Conservation (phyloP, 108 stramenopile species). For the Tribonema minus region DNA sequence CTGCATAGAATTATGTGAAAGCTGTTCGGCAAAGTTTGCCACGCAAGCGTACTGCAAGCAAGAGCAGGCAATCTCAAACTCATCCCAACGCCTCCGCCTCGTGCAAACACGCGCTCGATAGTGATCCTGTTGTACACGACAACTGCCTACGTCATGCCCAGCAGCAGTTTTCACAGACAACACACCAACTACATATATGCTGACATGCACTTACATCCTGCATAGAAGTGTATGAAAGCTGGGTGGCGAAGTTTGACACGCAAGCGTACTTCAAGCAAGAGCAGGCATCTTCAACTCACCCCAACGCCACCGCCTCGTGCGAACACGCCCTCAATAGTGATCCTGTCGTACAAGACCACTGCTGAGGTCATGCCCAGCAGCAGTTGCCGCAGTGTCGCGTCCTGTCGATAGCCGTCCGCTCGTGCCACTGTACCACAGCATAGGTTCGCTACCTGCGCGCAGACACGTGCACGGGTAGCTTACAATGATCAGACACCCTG, state of each 20-base stretch:
- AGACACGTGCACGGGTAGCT: too few species aligned
- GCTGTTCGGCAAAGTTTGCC: neutral
- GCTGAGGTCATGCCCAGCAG: constrained; percentile 26
- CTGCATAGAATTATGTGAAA: neutral
- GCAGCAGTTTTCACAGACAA: neutral
- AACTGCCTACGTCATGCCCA: neutral
- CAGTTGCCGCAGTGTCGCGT: constrained; percentile 5
- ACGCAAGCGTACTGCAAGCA: neutral
- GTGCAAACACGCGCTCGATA: constrained; percentile 15
- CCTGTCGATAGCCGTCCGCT: too few species aligned
- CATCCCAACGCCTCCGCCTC: constrained; percentile 15
- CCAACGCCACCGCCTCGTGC: constrained; percentile 10
- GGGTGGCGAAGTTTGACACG: neutral
- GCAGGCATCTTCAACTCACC: constrained; percentile 4
- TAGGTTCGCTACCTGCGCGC: too few species aligned
- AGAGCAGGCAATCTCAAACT: neutral
- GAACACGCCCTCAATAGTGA: constrained; percentile 24
- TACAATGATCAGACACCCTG: too few species aligned
- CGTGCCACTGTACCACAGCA: too few species aligned
- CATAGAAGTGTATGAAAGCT: too few species aligned
- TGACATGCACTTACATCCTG: neutral
- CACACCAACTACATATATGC: neutral
- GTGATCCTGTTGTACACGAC: constrained; percentile 3
- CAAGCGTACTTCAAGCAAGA: neutral
- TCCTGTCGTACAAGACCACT: constrained; percentile 30